A percentile compares a stretch with the other conserved stretches of the same genome.
These are phyloP conservation scores for Penicillium samsonianum DNA, from an alignment of 495 filamentous ascomycete genomes.

Conservation along the genomic window DNA sequence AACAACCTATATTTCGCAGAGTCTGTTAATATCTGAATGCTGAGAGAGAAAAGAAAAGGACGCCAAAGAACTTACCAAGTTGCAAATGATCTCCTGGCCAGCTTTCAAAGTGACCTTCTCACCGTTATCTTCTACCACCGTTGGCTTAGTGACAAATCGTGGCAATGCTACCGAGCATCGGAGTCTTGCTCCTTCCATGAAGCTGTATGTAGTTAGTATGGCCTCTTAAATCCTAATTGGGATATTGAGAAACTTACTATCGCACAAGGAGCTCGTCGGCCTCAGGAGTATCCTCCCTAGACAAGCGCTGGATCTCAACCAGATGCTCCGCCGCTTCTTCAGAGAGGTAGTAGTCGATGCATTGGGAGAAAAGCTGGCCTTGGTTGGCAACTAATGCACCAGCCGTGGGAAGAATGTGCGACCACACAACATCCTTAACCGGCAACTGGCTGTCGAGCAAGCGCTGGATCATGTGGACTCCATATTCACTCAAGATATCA, in stretches of 20 bases:
- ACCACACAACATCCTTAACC: conserved; percentile 68
- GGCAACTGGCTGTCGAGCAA: conserved; percentile 61
- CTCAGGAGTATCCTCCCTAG: conserved; percentile 44
- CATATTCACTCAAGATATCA: conserved; percentile 60
- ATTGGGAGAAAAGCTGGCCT: conserved; percentile 69
- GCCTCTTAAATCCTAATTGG: background rate
- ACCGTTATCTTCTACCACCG: conserved; percentile 43
- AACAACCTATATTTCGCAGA: conserved; percentile 31
- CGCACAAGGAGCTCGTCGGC: conserved; percentile 48
- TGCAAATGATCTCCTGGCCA: conserved; percentile 51
- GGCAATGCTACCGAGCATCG: conserved; percentile 56
- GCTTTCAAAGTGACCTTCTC: conserved; percentile 45
- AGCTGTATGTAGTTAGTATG: conserved; percentile 35
- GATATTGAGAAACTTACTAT: conserved; percentile 39
- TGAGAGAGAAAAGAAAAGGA: background rate
- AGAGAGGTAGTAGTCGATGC: conserved; percentile 75
- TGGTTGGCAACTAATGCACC: conserved; percentile 67
- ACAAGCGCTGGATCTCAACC: conserved; percentile 57
- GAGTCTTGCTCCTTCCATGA: conserved; percentile 63
- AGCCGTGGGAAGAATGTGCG: conserved; percentile 64
- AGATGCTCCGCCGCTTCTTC: conserved; percentile 53
- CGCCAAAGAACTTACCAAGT: conserved; percentile 39
- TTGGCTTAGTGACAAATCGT: conserved; percentile 45
- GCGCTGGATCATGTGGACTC: conserved; percentile 67
- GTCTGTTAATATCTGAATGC: background rate